Base-by-base conservation (phyloP, 2,329 filamentous ascomycete genomes). In the Clarireedia monteithiana region DNA sequence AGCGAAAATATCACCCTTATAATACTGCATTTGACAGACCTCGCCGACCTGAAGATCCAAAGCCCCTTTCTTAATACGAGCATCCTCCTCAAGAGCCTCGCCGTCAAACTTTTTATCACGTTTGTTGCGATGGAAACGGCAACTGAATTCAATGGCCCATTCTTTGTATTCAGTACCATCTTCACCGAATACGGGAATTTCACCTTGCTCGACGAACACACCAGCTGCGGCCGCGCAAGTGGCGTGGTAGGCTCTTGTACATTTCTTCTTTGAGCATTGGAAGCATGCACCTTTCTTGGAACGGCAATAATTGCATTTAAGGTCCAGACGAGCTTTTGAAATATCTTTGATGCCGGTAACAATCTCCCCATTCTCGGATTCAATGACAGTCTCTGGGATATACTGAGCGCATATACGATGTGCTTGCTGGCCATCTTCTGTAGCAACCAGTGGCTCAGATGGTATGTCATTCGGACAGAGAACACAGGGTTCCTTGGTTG, bases 251-350 rank as follows among this genome's bases (percentile, higher is more conserved):
- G 92, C 87, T 61, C 94, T 80, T 4, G 89, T 87, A 66, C 94
- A 99, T 70, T 96, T 97, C 75, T 91, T 92, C 64, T 90, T 86
- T 1, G 90, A 95, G 72, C 94, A 99, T 71, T 97, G 92, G 74
- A 99, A 95, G 73, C 92, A 96, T 15, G 90, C 90, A n/a, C 94
- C 94, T 56, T 88, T 88, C 71, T 94, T 95, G 34, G 91, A 95
- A 36, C 91, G 89, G 69, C 94, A 99, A 73, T 89, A 96, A 59
- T 95, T 84, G 71, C 94, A 99, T 71, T 95, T 96, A 63, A 97
- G 84, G 26, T 95, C 91, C 63, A 95, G 75, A 20, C 92, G 88
- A 55, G 88, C 89, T 70, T 94, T 92, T 68, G 88, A 85, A 62
- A 97, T 91, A 59, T 83, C 82, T n/a, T 82, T 80, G 50, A 91